Evolutionary conservation across 495 filamentous ascomycete genomes (phyloP).

Genomic region (Hyphodiscus hymeniophilus): DNA sequence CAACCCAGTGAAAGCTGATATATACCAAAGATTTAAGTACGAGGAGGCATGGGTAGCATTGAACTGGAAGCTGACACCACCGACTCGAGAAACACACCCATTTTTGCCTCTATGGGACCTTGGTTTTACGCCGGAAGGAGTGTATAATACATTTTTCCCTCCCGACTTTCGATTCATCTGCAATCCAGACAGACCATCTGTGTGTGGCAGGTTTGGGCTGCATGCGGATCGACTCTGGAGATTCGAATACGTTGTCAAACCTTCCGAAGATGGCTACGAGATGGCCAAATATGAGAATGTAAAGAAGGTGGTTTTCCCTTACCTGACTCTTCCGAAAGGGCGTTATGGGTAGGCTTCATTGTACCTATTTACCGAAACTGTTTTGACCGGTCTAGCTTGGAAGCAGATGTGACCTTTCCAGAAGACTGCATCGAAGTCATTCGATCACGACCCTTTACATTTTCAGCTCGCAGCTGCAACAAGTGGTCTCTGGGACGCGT

Average conservation of each 20-base stretch:
- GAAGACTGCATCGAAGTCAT: conserved; percentile 38
- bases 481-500: conserved; percentile 40
- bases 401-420: conserved; percentile 29
- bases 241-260: conserved; percentile 36
- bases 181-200: conserved; percentile 34
- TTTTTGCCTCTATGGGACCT: conserved; percentile 41
- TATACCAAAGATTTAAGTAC: conserved; percentile 28
- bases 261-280: conserved; percentile 7
- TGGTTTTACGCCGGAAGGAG: conserved; percentile 39
- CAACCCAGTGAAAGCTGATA: not conserved
- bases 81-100: conserved; percentile 39
- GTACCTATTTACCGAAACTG: not conserved
- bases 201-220: conserved; percentile 40
- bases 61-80: conserved; percentile 37
- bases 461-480: conserved; percentile 41
- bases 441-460: conserved; percentile 39
- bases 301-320: conserved; percentile 4
- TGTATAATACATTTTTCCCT: conserved; percentile 45
- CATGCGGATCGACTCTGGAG: conserved; percentile 36
- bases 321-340: not conserved
- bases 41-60: conserved; percentile 44
- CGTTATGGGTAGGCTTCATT: not conserved
- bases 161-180: conserved; percentile 38
- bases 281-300: conserved; percentile 3
- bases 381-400: not conserved